phyloP scores from a whole-genome alignment of 495 filamentous ascomycete species.

The Penicillium nucicola region DNA sequence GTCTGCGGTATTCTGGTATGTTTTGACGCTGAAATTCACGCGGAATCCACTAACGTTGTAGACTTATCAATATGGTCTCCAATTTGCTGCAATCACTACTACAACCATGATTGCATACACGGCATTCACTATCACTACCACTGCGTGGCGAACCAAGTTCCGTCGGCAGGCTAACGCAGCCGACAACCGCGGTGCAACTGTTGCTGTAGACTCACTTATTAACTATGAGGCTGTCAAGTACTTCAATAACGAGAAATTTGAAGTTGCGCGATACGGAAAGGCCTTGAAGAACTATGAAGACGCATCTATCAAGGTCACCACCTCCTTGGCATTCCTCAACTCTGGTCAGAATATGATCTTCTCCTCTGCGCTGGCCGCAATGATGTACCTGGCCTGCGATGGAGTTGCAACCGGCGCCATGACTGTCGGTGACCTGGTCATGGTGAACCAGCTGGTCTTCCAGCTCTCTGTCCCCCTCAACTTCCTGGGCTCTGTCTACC shows the following conservation, averaged over 20 bases:
- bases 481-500: conserved; percentile 93
- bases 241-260: conserved; percentile 97
- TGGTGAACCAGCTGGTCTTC: conserved; percentile 99
- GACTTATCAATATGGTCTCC: conserved; percentile 89
- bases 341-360: conserved; percentile 99
- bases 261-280: conserved; percentile 85
- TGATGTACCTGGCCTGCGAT: conserved; percentile 95
- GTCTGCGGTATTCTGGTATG: conserved; percentile 83
- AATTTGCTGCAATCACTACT: conserved; percentile 90
- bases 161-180: conserved; percentile 91
- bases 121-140: conserved; percentile 91
- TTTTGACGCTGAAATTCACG: not conserved
- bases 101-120: conserved; percentile 91
- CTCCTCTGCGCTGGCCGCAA: conserved; percentile 86
- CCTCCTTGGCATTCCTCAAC: conserved; percentile 88
- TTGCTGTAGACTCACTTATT: conserved; percentile 93
- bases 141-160: conserved; percentile 95
- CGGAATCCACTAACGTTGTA: conserved; percentile 33
- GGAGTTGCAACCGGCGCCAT: conserved; percentile 77
- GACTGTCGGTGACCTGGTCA: conserved; percentile 94
- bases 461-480: conserved; percentile 95
- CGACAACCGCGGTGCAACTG: conserved; percentile 91
- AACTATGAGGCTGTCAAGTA: conserved; percentile 99
- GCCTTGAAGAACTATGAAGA: conserved; percentile 85
- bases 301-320: conserved; percentile 93